These are phyloP conservation scores for Stemphylium vesicarium DNA, from an alignment of 2,329 filamentous ascomycete species.

Conservation along the genomic window DNA sequence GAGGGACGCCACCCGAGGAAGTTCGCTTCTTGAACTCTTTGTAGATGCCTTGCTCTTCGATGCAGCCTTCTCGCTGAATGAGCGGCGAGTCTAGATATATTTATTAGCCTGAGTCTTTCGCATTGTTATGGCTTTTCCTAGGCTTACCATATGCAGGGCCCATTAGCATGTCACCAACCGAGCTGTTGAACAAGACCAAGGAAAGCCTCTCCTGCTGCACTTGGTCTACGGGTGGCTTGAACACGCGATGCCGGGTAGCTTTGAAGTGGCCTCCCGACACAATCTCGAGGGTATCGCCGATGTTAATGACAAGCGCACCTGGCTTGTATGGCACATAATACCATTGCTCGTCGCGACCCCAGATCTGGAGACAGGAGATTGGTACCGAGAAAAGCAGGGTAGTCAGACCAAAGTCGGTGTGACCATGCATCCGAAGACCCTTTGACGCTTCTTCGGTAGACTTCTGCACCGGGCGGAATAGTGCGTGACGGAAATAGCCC, in stretches of 20 bases:
- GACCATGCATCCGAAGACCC: conserved; percentile 43
- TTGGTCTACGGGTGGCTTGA: no score
- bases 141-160: no score
- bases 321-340: conserved; percentile 36
- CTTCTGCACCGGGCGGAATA: conserved; percentile 33
- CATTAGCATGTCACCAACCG: no score
- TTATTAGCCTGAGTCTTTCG: no score
- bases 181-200: no score
- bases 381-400: conserved; percentile 34
- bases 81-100: no score
- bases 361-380: conserved; percentile 35
- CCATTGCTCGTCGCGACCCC: conserved; percentile 33
- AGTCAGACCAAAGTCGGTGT: conserved; percentile 35
- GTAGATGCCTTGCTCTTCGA: no score
- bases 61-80: no score
- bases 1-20: conserved; percentile 18
- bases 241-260: no score
- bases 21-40: conserved; percentile 15
- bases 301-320: conserved; percentile 36
- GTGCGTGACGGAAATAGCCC: conserved; percentile 33
- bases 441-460: conserved; percentile 30
- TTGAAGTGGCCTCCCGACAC: no score
- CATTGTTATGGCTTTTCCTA: no score
- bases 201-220: no score
- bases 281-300: not conserved